phyloP scores from a whole-genome alignment of 495 filamentous ascomycete species.

The Hyaloscypha finlandica region DNA sequence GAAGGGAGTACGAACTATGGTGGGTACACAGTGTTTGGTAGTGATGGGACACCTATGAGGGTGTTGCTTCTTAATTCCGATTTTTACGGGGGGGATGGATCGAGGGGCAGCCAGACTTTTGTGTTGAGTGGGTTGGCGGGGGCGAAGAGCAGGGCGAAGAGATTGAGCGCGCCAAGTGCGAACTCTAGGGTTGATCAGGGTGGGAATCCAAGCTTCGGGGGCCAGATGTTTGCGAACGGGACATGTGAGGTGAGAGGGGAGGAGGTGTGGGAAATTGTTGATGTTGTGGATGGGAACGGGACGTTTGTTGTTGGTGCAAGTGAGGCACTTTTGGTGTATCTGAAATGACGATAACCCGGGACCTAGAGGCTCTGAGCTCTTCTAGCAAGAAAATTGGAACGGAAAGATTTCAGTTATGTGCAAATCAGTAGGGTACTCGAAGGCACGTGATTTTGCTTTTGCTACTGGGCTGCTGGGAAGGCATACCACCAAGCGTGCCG shows the following conservation, averaged over 20 bases:
- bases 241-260: conserved; percentile 50
- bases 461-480: too few relatives aligned
- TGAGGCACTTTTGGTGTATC: conserved; percentile 57
- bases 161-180: conserved; percentile 54
- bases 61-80: conserved; percentile 59
- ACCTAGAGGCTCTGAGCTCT: neutral
- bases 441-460: too few relatives aligned
- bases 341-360: conserved; percentile 21
- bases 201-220: conserved; percentile 48
- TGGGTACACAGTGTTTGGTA: conserved; percentile 53
- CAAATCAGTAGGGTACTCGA: too few relatives aligned
- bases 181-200: conserved; percentile 51
- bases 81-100: conserved; percentile 52
- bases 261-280: conserved; percentile 43
- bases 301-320: conserved; percentile 51
- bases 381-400: too few relatives aligned
- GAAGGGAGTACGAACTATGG: conserved; percentile 50
- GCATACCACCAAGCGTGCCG: too few relatives aligned
- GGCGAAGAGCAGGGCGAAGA: conserved; percentile 47
- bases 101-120: conserved; percentile 46
- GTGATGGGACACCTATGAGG: conserved; percentile 40
- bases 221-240: conserved; percentile 54
- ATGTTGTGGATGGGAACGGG: conserved; percentile 44
- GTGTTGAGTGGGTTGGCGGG: conserved; percentile 45
- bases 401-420: too few relatives aligned